These are phyloP conservation scores for Chaetomium sp. DNA, from an alignment of 2,329 filamentous ascomycete genomes.

Conservation along the genomic window DNA sequence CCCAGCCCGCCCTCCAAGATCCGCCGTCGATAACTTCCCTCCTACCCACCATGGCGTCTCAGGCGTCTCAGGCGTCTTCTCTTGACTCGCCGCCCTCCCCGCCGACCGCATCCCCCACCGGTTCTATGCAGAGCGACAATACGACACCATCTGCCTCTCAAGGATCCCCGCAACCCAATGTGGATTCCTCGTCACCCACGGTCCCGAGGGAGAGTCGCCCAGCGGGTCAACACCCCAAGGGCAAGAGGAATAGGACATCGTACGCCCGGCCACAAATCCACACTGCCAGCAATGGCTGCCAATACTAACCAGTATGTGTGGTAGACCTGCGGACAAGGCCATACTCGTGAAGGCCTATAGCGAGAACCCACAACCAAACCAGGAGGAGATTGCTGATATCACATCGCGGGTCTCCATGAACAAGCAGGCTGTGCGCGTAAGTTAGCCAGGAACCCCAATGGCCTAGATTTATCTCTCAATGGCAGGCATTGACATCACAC, in stretches of 20 bases:
- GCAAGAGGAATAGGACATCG: constrained; percentile 58
- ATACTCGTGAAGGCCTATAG: constrained; percentile 81
- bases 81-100: neutral
- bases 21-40: neutral
- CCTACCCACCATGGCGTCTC: neutral
- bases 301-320: constrained; percentile 19
- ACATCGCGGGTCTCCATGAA: constrained; percentile 80
- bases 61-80: neutral
- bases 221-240: constrained; percentile 49
- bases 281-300: constrained; percentile 5
- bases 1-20: neutral
- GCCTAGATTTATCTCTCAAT: neutral
- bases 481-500: constrained; percentile 7
- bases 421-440: constrained; percentile 94
- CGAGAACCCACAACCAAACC: constrained; percentile 85
- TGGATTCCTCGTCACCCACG: neutral
- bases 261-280: constrained; percentile 35
- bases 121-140: neutral
- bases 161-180: neutral
- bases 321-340: constrained; percentile 78
- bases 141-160: neutral
- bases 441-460: constrained; percentile 26
- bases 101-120: neutral
- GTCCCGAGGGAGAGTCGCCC: constrained; percentile 38
- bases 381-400: constrained; percentile 75